Evolutionary conservation across 164 flowering plant genomes (phyloP).

Genomic region (Stephania yunnanensis): DNA sequence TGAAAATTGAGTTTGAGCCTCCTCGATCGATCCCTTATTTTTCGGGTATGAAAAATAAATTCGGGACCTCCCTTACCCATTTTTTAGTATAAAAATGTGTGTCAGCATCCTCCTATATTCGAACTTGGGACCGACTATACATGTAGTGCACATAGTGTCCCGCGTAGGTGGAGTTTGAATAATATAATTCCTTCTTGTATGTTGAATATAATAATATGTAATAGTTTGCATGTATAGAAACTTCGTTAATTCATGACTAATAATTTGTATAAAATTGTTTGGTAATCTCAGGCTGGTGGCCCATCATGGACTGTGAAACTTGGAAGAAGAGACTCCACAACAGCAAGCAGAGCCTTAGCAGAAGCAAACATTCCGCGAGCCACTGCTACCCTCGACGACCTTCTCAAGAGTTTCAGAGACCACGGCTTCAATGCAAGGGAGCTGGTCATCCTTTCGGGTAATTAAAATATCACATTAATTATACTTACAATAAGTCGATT

Average conservation of each 20-base stretch:
- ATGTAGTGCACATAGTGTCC: too few species aligned
- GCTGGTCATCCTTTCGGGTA: not conserved
- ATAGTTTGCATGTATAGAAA: not conserved
- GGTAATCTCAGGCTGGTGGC: slow-evolving; percentile 13
- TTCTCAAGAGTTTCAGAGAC: slow-evolving; percentile 21
- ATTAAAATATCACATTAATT: slow-evolving; percentile 6
- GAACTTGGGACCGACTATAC: too few species aligned
- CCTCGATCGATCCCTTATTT: too few species aligned
- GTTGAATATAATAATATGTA: too few species aligned
- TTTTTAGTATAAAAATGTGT: too few species aligned
- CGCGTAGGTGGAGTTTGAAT: too few species aligned
- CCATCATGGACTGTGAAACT: slow-evolving; percentile 44
- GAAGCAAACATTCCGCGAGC: slow-evolving; percentile 27
- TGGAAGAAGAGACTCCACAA: slow-evolving; percentile 46
- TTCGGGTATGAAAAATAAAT: too few species aligned
- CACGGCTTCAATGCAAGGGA: slow-evolving; percentile 34
- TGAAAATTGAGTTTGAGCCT: too few species aligned
- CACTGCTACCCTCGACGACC: slow-evolving; percentile 14
- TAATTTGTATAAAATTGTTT: not conserved
- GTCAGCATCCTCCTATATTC: too few species aligned
- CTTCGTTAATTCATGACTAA: not conserved
- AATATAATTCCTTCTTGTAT: too few species aligned
- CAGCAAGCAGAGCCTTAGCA: slow-evolving; percentile 28
- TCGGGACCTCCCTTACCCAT: too few species aligned
- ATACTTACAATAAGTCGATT: too few species aligned